A percentile compares a stretch with the other conserved stretches of the same genome.
phyloP scores from a whole-genome alignment of 352 stramenopile species.

The Globisporangium barbulae region DNA sequence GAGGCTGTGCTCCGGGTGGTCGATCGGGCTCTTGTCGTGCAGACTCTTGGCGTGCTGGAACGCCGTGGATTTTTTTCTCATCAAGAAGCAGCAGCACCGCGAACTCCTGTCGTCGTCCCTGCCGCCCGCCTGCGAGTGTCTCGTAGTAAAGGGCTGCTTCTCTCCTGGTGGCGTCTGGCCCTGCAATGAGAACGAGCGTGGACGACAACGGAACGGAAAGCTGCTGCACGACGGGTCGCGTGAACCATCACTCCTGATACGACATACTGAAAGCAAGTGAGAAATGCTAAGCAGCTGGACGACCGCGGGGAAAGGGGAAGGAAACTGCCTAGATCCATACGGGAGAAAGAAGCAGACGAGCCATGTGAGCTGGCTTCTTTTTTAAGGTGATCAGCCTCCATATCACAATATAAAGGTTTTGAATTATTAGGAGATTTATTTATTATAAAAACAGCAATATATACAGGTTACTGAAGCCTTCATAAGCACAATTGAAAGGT shows the following conservation, averaged over 20 bases:
- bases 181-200: background rate
- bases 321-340: conserved; percentile 6
- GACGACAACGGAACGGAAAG: background rate
- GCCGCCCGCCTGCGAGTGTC: background rate
- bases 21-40: conserved; percentile 16
- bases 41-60: conserved; percentile 2
- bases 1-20: conserved; percentile 10
- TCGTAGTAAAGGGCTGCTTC: background rate
- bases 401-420: background rate
- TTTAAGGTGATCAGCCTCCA: background rate
- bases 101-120: background rate
- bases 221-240: background rate
- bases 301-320: conserved; percentile 19
- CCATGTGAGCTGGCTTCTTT: conserved; percentile 1
- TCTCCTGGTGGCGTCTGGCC: background rate
- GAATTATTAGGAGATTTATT: background rate
- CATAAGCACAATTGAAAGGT: too few relatives aligned
- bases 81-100: background rate
- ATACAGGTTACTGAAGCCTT: too few relatives aligned
- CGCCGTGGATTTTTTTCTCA: conserved; percentile 13
- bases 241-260: background rate
- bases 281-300: background rate
- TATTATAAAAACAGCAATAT: background rate
- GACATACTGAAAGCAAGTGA: conserved; percentile 13
- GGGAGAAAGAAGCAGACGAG: conserved; percentile 2